Percentiles rank a stretch among this genome's conserved stretches.
phyloP scores from a whole-genome alignment of 805 yeast genomes.

The Starmerella cellae region DNA sequence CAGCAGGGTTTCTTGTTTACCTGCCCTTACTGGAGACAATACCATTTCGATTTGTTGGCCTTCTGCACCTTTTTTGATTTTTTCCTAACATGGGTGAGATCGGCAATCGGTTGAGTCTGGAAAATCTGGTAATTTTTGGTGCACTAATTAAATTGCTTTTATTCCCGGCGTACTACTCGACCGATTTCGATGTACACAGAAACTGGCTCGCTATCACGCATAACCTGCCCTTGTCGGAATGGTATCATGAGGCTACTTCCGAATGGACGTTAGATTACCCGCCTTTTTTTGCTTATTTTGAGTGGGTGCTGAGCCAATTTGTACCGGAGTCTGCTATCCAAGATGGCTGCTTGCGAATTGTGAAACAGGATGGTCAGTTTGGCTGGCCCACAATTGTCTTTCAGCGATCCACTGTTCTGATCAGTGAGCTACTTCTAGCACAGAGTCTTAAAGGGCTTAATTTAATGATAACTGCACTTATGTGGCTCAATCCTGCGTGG shows the following conservation, averaged over 20 bases:
- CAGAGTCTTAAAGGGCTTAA: slow-evolving; percentile 18
- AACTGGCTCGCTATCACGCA: slow-evolving; percentile 92
- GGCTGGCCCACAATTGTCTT: slow-evolving; percentile 69
- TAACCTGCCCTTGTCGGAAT: slow-evolving; percentile 53
- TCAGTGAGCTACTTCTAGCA: slow-evolving; percentile 61
- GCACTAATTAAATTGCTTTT: slow-evolving; percentile 33
- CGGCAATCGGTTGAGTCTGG: not conserved
- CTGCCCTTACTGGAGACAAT: too few species aligned
- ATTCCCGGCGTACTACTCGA: slow-evolving; percentile 76
- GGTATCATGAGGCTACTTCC: slow-evolving; percentile 72
- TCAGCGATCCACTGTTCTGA: slow-evolving; percentile 70
- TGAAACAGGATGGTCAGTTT: slow-evolving; percentile 44
- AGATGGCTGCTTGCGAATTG: slow-evolving; percentile 71
- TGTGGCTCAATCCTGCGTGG: slow-evolving; percentile 79
- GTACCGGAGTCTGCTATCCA: slow-evolving; percentile 49
- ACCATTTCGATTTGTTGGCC: too few species aligned
- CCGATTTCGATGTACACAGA: slow-evolving; percentile 94
- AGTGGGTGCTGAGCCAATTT: slow-evolving; percentile 59
- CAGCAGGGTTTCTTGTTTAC: too few species aligned
- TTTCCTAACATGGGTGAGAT: too few species aligned
- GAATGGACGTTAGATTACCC: slow-evolving; percentile 97
- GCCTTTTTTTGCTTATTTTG: slow-evolving; percentile 94
- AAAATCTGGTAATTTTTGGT: slow-evolving; percentile 11
- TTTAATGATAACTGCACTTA: slow-evolving; percentile 54
- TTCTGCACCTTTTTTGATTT: too few species aligned